Evolutionary conservation across 116 monocot genomes (phyloP), one percentile per base, ranked within the genome.

Genomic region (Zostera marina): DNA sequence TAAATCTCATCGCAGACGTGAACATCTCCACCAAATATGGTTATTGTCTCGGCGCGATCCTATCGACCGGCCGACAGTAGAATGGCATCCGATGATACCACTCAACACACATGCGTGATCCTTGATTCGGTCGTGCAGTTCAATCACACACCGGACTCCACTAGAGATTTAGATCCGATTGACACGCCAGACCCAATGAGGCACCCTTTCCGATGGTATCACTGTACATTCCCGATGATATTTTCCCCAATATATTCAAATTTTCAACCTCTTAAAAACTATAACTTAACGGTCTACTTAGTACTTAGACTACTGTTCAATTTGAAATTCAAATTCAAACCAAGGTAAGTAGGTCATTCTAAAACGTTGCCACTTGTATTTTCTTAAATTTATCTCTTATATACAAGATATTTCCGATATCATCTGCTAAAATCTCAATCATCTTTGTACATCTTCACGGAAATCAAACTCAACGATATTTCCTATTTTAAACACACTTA

Each of bases 11-110:
- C 81, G 6, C 69, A 32, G 2, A 81, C 73, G 41, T 81, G 73
- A 6, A 81, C 81, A 39, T 81, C 76, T 39, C 76, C 76, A 0
- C 76, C 81, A 10, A 81, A 76, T 3, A 81, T 66, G 3, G 76
- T 73, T 76, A 81, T 81, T 59, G 66, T 76, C 63, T 70, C 60
- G 1, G 76, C 64, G 0, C 66, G 65, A 10, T 66, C 76, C 66
- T 69, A 80, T 48, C 70, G 54, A 9, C 80, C 76, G 5, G 76
- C 63, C 0, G 80, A n/a, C n/a, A n/a, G n/a, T 76, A 0, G 76
- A 80, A 14, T 80, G 66, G 76, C 80, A 70, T 9, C 80, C 80
- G 11, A 79, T 53, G 26, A 79, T 79, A 47, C 79, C 74, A 20
- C 76, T 54, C 4, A 76, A 80, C 53, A 79, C 56, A 64, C 74